Evolutionary conservation across 352 stramenopile species (phyloP).

Genomic region (Pythium brachiatum): DNA sequence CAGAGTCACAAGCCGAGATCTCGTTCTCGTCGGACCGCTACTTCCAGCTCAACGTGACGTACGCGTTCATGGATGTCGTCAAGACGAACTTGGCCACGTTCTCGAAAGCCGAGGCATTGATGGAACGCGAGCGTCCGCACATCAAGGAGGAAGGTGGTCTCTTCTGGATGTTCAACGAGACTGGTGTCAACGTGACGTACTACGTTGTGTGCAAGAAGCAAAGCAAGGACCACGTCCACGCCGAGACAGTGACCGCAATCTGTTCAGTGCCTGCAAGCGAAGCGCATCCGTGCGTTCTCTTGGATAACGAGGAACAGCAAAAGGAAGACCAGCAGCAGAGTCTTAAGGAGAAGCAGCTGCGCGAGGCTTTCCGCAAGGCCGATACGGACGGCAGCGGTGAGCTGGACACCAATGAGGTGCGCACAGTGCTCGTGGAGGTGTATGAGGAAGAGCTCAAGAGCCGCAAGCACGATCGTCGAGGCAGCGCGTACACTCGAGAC

Average conservation of each 20-base stretch:
- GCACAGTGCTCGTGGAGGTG: slow-evolving; percentile 63
- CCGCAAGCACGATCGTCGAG: slow-evolving; percentile 18
- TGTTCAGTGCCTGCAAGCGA: slow-evolving; percentile 45
- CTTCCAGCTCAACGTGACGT: slow-evolving; percentile 85
- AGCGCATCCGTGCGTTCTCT: slow-evolving; percentile 56
- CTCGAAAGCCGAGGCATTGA: slow-evolving; percentile 48
- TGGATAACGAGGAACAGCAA: slow-evolving; percentile 66
- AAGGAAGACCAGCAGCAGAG: slow-evolving; percentile 71
- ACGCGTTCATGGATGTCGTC: slow-evolving; percentile 77
- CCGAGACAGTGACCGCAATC: slow-evolving; percentile 59
- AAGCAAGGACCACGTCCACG: slow-evolving; percentile 38
- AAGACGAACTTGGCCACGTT: slow-evolving; percentile 69
- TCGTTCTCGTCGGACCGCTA: slow-evolving; percentile 81
- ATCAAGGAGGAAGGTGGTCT: slow-evolving; percentile 80
- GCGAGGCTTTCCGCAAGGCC: slow-evolving; percentile 71
- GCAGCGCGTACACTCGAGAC: slow-evolving; percentile 6
- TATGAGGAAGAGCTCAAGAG: slow-evolving; percentile 69
- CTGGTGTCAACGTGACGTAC: slow-evolving; percentile 76
- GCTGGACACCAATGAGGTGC: slow-evolving; percentile 76
- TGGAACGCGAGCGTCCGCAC: slow-evolving; percentile 56
- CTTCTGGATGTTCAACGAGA: slow-evolving; percentile 86
- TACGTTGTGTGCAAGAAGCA: slow-evolving; percentile 76
- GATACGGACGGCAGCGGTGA: slow-evolving; percentile 76
- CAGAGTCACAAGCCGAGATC: slow-evolving; percentile 53
- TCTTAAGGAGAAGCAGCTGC: slow-evolving; percentile 85